Evolutionary conservation across 2,329 filamentous ascomycete genomes (phyloP).

Genomic region (Botrytis hyacinthi): DNA sequence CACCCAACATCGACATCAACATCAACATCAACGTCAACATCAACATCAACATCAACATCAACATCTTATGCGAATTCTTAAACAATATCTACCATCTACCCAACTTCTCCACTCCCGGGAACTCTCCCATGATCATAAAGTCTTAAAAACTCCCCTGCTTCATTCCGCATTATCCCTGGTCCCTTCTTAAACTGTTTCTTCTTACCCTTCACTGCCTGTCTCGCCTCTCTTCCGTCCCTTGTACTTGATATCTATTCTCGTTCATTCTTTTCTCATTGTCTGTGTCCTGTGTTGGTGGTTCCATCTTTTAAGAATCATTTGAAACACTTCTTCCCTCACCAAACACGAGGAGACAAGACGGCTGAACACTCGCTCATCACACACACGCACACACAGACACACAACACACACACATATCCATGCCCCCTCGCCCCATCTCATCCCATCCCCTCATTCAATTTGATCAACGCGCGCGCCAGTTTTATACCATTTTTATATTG

Average conservation of each 20-base stretch:
- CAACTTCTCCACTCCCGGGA: not conserved
- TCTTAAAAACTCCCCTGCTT: not conserved
- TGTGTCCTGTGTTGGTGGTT: not conserved
- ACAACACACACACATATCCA: not conserved
- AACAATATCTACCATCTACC: not conserved
- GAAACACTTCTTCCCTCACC: constrained; percentile 4
- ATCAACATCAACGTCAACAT: too few species aligned
- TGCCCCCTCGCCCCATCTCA: not conserved
- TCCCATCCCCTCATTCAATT: constrained; percentile 3
- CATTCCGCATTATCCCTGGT: not conserved
- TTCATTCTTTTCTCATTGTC: not conserved
- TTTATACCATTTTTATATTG: not conserved
- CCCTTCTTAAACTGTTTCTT: not conserved
- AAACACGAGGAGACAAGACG: not conserved
- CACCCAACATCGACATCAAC: not conserved
- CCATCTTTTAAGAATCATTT: not conserved
- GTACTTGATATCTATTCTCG: not conserved
- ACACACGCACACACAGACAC: not conserved
- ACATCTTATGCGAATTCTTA: not conserved
- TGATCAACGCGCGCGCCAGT: constrained; percentile 7
- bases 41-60: too few species aligned
- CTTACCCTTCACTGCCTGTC: not conserved
- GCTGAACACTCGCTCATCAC: not conserved
- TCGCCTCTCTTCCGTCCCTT: not conserved
- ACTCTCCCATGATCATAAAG: not conserved